Evolutionary conservation across 2,329 filamentous ascomycete genomes (phyloP), one percentile per base, ranked within the genome.

Genomic region (Blastomyces parvus): DNA sequence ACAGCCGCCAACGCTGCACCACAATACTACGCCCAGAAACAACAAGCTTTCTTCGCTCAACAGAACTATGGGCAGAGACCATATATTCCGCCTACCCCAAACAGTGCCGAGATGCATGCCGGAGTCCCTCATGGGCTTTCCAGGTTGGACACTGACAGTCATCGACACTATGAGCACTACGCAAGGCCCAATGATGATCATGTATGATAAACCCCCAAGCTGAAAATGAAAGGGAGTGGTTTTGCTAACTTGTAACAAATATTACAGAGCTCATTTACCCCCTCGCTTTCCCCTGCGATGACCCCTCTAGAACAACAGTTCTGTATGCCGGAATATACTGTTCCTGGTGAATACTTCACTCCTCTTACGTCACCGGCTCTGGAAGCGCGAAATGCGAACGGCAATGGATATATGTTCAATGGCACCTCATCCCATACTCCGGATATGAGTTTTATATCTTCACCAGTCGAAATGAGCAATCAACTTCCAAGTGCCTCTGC

Each of bases 351-450:
- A 68, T 79, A 80, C 67, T 80, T 81, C 66, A 81, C 78, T 30
- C 79, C 79, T 30, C 72, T 81, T 42, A 81, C 78, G 1, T 81
- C 79, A 11, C 79, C 79, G 2, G 79, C 79, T n/a, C 73, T 81
- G 36, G 78, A 81, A 69, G 79, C 79, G 9, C 78, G 79, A 61
- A 74, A 74, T 53, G 64, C 74, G 64, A 73, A 72, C 64, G 66
- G 70, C 36, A 72, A 74, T 65, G 68, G 70, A 56, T 76, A 74
- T 60, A 70, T 72, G 14, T 75, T 75, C 59, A 72, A 74, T 48
- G 70, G 70, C 11, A 69, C 71, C 42, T 72, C 75, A 55, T 68
- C 74, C 17, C 57, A 59, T 14, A 46, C 40, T 13, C 73, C 73
- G 2, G 76, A 78, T 58, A 75, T 76, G 53, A 74, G 74, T 1